These are phyloP conservation scores for Akebia trifoliata DNA, from an alignment of 164 flowering plant genomes.

Conservation along the genomic window DNA sequence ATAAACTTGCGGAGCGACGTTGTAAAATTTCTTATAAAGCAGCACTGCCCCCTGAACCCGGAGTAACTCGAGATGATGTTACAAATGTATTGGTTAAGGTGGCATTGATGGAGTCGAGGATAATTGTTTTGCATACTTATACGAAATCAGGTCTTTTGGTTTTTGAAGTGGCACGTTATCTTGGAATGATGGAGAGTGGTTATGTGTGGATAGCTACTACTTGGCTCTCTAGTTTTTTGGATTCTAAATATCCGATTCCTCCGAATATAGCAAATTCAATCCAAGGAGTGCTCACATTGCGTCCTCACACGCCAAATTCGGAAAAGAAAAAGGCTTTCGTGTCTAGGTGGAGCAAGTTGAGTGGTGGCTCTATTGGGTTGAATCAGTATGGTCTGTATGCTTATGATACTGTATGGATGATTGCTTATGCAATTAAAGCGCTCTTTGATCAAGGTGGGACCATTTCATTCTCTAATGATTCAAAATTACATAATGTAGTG, in stretches of 20 bases:
- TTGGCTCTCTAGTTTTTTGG: constrained; percentile 31
- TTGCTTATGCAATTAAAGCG: constrained; percentile 20
- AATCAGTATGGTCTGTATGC: constrained; percentile 25
- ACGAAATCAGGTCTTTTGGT: constrained; percentile 17
- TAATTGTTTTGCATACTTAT: constrained; percentile 31
- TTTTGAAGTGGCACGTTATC: constrained; percentile 25
- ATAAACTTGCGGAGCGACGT: constrained; percentile 21
- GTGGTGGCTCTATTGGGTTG: constrained; percentile 16
- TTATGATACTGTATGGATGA: constrained; percentile 28
- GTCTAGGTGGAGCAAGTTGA: constrained; percentile 19
- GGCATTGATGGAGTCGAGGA: constrained; percentile 30
- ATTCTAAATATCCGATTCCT: constrained; percentile 18
- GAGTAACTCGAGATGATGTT: constrained; percentile 10
- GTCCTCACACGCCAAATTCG: constrained; percentile 17
- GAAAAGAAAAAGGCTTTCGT: constrained; percentile 10
- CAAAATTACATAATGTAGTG: constrained; percentile 6
- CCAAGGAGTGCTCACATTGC: constrained; percentile 24
- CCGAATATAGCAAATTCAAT: background rate
- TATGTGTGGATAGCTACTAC: constrained; percentile 43
- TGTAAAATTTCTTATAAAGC: constrained; percentile 20
- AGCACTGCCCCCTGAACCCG: constrained; percentile 19
- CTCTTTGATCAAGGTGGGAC: constrained; percentile 18
- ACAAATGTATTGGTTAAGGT: constrained; percentile 26
- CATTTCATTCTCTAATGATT: constrained; percentile 22
- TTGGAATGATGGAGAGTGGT: constrained; percentile 34